Evolutionary conservation across 164 flowering plant genomes (phyloP).

Genomic region (Akebia trifoliata): DNA sequence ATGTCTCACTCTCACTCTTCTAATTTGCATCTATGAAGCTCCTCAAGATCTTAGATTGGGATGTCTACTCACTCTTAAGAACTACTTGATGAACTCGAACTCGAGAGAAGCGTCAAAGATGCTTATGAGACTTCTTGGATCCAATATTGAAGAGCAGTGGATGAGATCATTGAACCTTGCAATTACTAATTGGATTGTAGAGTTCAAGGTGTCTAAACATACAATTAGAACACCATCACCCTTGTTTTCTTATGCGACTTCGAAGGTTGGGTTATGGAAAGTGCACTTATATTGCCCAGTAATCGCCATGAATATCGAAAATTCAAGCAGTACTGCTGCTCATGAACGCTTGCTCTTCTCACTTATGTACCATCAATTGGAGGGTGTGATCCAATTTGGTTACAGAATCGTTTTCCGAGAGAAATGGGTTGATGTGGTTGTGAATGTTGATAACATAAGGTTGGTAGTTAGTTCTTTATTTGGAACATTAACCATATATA

Average conservation of each 20-base stretch:
- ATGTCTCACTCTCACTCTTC: slow-evolving; percentile 49
- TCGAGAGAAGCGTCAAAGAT: slow-evolving; percentile 47
- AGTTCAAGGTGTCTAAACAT: slow-evolving; percentile 27
- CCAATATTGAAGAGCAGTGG: slow-evolving; percentile 82
- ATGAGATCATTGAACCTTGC: slow-evolving; percentile 81
- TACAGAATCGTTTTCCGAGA: slow-evolving; percentile 41
- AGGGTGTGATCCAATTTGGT: slow-evolving; percentile 78
- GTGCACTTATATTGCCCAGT: slow-evolving; percentile 83
- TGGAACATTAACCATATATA: not conserved
- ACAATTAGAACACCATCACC: slow-evolving; percentile 46
- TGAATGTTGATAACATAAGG: slow-evolving; percentile 80
- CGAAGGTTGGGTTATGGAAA: slow-evolving; percentile 74
- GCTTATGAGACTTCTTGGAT: slow-evolving; percentile 68
- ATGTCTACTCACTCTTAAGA: slow-evolving; percentile 42
- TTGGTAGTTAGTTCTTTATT: slow-evolving; percentile 11
- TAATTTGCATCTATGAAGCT: slow-evolving; percentile 78
- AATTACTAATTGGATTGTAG: slow-evolving; percentile 68
- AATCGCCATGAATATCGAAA: slow-evolving; percentile 65
- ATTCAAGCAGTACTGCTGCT: slow-evolving; percentile 27
- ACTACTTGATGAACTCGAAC: slow-evolving; percentile 32
- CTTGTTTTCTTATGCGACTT: slow-evolving; percentile 59
- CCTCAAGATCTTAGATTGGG: slow-evolving; percentile 52
- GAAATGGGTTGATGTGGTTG: slow-evolving; percentile 57
- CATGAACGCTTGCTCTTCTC: slow-evolving; percentile 64
- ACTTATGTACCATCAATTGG: slow-evolving; percentile 69